Evolutionary conservation across 306 rosid genomes (phyloP).

Genomic region (Arachis stenosperma): DNA sequence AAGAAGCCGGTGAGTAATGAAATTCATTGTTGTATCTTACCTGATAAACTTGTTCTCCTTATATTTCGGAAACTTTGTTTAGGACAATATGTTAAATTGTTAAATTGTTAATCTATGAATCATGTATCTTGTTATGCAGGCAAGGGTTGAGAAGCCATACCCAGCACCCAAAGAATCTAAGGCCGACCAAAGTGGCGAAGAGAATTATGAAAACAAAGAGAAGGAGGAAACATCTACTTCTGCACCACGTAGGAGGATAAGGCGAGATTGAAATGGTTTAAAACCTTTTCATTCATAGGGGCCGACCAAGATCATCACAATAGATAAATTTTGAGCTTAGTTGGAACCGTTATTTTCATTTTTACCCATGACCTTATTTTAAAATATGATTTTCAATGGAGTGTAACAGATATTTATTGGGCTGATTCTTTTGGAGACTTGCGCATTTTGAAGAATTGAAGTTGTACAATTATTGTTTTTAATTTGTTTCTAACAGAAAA

Average conservation of each 20-base stretch:
- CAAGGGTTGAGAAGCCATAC: slow-evolving; percentile 47
- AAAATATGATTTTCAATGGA: slow-evolving; percentile 36
- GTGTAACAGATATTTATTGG: slow-evolving; percentile 43
- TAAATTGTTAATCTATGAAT: not conserved
- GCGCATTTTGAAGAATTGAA: slow-evolving; percentile 36
- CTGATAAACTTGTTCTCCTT: not conserved
- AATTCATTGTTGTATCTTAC: not conserved
- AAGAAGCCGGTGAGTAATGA: slow-evolving; percentile 60
- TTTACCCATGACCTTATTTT: slow-evolving; percentile 29
- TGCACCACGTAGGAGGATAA: slow-evolving; percentile 62
- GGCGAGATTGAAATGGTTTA: slow-evolving; percentile 64
- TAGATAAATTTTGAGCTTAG: slow-evolving; percentile 50
- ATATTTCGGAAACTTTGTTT: not conserved
- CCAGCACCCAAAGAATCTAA: slow-evolving; percentile 49
- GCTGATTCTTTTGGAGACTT: slow-evolving; percentile 38
- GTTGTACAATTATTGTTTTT: slow-evolving; percentile 37
- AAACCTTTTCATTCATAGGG: slow-evolving; percentile 28
- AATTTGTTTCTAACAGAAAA: not conserved
- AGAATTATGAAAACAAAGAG: slow-evolving; percentile 58
- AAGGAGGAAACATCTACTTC: slow-evolving; percentile 51
- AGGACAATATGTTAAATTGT: not conserved
- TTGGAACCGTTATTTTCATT: not conserved
- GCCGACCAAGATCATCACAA: slow-evolving; percentile 39
- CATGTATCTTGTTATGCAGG: slow-evolving; percentile 43
- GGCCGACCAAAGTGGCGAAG: slow-evolving; percentile 45